Base-by-base conservation (phyloP, 192 early-diverging fungal species). In the Coemansia sp. region DNA sequence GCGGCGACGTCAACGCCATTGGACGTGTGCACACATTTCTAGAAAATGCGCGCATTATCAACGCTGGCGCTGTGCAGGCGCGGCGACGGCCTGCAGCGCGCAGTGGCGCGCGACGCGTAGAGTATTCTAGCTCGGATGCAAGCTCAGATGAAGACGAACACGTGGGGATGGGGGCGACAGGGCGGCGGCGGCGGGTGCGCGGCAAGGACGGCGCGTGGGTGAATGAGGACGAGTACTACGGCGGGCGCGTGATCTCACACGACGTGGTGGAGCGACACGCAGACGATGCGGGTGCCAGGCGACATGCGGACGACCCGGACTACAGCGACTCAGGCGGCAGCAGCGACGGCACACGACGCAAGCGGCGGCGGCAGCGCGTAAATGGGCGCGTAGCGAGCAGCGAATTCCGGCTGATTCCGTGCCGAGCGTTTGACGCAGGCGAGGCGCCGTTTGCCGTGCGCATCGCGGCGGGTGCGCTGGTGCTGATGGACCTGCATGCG, bases 1-100 rank as follows among this genome's bases (percentile, higher is more conserved):
- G 92, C 64, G 92, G 93, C 22, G 95, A 97, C 58, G 95, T 97
- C 19, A 94, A 97, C 67, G 94, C 94, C 5, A 94, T 97, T 22
- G 86, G 89, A 2, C 79, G 95, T 3, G 88, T 97, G 29, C 93
- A 96, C 66, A 60, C 83, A 15, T 97, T 89, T 77, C 77, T 97
- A 21, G 95, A 97, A 62, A 67, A 58, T 10, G 74, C 87, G 24
- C 87, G 88, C 8, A 86, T 84, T 5, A 96, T 97, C 70, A 97
- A 97, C 70, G 69, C 83, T 6, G 88, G 86, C 49, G 86, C 86
- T 8, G 70, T 38, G 24, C 60, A 56, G 48, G 21, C 63, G 10
- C 65, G 52, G 2, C 57, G 71, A 37, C 32, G 48, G 37, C 60
- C 62, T 24, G 27, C 10, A 22, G 29, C 39, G 38, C 23, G 63